Conservation (phyloP, 176 grass and related monocot genomes). For the Rhynchospora pubera region DNA sequence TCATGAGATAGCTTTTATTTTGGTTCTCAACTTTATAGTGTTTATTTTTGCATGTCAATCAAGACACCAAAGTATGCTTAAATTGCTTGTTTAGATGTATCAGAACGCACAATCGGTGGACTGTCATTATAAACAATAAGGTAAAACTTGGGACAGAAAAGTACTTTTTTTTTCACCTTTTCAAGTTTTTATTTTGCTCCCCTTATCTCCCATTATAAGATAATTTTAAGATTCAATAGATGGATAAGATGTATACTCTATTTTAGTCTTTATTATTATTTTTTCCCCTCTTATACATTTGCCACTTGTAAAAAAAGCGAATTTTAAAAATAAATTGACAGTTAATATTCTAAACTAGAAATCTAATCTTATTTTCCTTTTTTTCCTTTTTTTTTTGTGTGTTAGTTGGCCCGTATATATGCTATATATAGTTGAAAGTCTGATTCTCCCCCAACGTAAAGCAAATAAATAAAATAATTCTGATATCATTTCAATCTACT, state of each 20-base stretch:
- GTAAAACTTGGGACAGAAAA: too few relatives aligned
- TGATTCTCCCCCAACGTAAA: background rate
- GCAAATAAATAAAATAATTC: background rate
- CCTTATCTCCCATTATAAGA: background rate
- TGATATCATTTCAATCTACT: background rate
- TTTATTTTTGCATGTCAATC: background rate
- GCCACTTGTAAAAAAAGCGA: background rate
- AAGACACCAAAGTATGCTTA: background rate
- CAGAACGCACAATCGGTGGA: background rate
- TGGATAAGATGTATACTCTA: background rate
- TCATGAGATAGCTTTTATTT: slow-evolving; percentile 15
- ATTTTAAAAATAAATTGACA: background rate
- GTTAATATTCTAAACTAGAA: background rate
- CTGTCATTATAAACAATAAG: background rate
- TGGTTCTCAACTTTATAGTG: background rate
- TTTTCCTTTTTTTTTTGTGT: too few relatives aligned
- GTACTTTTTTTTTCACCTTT: too few relatives aligned
- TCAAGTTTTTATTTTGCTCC: too few relatives aligned
- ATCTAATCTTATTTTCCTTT: background rate
- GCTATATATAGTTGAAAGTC: too few relatives aligned
- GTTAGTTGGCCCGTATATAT: too few relatives aligned
- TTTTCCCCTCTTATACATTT: background rate
- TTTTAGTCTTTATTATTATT: background rate
- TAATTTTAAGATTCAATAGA: too few relatives aligned
- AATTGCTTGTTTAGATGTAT: background rate